Percentiles rank a stretch among this genome's conserved stretches.
These are phyloP conservation scores for Colletotrichum godetiae DNA, from an alignment of 2,329 filamentous ascomycete genomes.

Conservation along the genomic window DNA sequence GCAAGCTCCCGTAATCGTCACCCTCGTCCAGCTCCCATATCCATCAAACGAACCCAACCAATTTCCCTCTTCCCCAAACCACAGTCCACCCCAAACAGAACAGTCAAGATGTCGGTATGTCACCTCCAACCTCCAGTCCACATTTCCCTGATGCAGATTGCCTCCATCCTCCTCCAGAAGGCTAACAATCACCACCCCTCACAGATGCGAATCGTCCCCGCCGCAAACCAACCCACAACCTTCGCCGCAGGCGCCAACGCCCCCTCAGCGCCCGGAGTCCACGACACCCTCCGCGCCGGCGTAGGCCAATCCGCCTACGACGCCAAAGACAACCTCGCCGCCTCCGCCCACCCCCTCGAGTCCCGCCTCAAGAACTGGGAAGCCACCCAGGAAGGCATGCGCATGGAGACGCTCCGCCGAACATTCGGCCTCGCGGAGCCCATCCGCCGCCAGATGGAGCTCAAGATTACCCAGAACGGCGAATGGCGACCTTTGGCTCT, in stretches of 20 bases:
- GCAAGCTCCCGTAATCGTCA: constrained; percentile 32
- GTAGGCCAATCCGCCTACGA: constrained; percentile 72
- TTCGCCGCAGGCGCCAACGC: constrained; percentile 78
- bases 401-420: constrained; percentile 88
- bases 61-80: not conserved
- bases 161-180: constrained; percentile 23
- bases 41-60: not conserved
- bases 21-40: constrained; percentile 5
- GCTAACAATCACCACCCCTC: not conserved
- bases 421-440: constrained; percentile 95
- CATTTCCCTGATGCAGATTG: not conserved
- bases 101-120: constrained; percentile 60
- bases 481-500: constrained; percentile 83
- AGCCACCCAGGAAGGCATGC: constrained; percentile 85
- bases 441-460: constrained; percentile 92
- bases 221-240: constrained; percentile 72
- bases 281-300: constrained; percentile 91
- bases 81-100: not conserved
- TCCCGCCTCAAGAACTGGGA: constrained; percentile 91
- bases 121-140: not conserved
- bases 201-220: constrained; percentile 85
- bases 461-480: constrained; percentile 84
- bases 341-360: constrained; percentile 85
- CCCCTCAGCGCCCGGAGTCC: constrained; percentile 91
- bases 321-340: constrained; percentile 54